Evolutionary conservation across 2,329 filamentous ascomycete genomes (phyloP), one percentile per base, ranked within the genome.

Genomic region (Dothidotthia symphoricarpi): DNA sequence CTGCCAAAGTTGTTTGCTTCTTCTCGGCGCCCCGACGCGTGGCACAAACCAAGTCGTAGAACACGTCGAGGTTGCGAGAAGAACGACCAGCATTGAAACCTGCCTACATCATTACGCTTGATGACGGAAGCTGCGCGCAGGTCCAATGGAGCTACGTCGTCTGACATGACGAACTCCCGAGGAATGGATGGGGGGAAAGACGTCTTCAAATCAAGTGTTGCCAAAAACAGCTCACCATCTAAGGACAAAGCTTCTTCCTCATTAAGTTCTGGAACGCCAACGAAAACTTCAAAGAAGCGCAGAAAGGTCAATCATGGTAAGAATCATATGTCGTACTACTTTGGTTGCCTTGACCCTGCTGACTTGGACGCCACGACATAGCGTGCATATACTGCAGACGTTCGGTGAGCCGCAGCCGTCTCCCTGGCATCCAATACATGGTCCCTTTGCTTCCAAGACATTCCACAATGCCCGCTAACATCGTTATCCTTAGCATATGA

Each of bases 291-390:
- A 34, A 75, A 74, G 66, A 76, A 75, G 66, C 67, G 73, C 44
- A 67, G 72, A 55, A 76, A 76, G 58, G 74, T 77, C 63, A 76
- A 75, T 59, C 74, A 76, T 66, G 74, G 69, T 70, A 54, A 58
- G 61, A 32, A 35, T 27, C 28, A 24, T 38, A 51, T 49, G 55
- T 34, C 52, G 56, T 61, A 51, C 41, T 34, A 39, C 49, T 42
- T 35, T 47, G 49, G 44, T 37, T 28, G 34, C 41, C 31, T 47
- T 48, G 48, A 52, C 48, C 41, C 42, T 53, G 61, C 63, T 67
- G 46, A 68, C 49, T 45, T 43, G 31, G 46, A 28, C 33, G 35
- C 41, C 47, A 28, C 36, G 36, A 36, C 51, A 31, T 53, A 71
- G 69, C 74, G 30, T 76, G 74, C 60, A 72, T 76, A 30, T 76